Conservation (phyloP, 73 alveolate genomes). For the Paramecium sexaurelia region DNA sequence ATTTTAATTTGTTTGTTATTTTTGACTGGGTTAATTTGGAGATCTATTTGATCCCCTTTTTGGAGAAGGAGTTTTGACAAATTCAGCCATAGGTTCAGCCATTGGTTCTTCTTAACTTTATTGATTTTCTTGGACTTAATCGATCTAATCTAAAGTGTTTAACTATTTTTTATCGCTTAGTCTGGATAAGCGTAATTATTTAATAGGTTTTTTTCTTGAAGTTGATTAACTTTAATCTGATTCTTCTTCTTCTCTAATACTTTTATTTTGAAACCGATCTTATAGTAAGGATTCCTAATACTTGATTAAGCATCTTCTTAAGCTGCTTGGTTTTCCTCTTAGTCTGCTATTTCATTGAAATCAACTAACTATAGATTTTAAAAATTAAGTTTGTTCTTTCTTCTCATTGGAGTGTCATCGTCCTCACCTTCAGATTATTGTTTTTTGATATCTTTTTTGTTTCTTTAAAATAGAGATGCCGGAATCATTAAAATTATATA, state of each 20-base stretch:
- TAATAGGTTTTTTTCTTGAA: not conserved
- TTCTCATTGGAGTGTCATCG: conserved; percentile 8
- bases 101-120: conserved; percentile 25
- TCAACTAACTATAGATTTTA: not conserved
- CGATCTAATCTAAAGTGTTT: not conserved
- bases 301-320: not conserved
- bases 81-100: conserved; percentile 47
- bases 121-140: not conserved
- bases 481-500: not conserved
- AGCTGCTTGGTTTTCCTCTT: not conserved
- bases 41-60: not conserved
- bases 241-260: conserved; percentile 38
- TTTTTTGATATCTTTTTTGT: not conserved
- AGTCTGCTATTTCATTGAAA: not conserved
- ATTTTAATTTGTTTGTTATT: not conserved
- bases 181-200: not conserved
- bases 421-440: not conserved
- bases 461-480: not conserved
- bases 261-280: not conserved
- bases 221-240: not conserved
- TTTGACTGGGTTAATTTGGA: not conserved
- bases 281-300: not conserved
- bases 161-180: not conserved
- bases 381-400: not conserved
- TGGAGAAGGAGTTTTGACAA: not conserved